phyloP scores from a whole-genome alignment of 192 early-diverging fungal species.

The Geranomyces michiganensis region DNA sequence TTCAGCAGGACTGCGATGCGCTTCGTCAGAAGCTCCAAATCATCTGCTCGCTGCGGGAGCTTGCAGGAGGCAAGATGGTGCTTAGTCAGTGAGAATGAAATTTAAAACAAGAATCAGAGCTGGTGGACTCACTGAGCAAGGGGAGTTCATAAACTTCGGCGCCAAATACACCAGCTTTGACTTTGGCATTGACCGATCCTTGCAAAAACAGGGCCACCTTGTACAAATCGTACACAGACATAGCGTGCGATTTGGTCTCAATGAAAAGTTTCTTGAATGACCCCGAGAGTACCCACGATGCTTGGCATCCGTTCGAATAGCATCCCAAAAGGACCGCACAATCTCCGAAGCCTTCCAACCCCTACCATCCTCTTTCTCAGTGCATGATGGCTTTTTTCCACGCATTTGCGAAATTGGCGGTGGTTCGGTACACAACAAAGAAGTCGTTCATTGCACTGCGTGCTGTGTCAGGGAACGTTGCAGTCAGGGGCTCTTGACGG shows the following conservation, averaged over 20 bases:
- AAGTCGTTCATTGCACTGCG: too few relatives aligned
- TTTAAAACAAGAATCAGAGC: neutral
- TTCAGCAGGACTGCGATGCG: neutral
- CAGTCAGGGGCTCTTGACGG: too few relatives aligned
- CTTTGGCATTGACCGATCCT: constrained; percentile 8
- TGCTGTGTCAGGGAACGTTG: too few relatives aligned
- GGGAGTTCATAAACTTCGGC: neutral
- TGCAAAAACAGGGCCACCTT: constrained; percentile 15
- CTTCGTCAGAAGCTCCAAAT: neutral
- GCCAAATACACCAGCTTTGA: neutral
- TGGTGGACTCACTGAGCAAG: constrained; percentile 6
- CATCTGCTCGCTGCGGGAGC: neutral
- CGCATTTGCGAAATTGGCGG: too few relatives aligned
- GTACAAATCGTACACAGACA: neutral
- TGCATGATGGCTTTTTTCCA: too few relatives aligned
- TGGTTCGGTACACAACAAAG: too few relatives aligned
- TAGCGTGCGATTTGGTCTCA: neutral
- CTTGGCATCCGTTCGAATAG: too few relatives aligned
- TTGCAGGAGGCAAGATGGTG: constrained; percentile 1
- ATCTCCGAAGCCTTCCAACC: too few relatives aligned
- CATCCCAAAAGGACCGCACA: too few relatives aligned
- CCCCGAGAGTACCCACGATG: neutral
- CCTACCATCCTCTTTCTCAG: too few relatives aligned
- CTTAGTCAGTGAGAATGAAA: too few relatives aligned
- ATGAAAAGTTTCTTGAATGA: neutral